These are phyloP conservation scores for Mycena olivaceomarginata DNA, from an alignment of 768 basidiomycete species.

Conservation along the genomic window DNA sequence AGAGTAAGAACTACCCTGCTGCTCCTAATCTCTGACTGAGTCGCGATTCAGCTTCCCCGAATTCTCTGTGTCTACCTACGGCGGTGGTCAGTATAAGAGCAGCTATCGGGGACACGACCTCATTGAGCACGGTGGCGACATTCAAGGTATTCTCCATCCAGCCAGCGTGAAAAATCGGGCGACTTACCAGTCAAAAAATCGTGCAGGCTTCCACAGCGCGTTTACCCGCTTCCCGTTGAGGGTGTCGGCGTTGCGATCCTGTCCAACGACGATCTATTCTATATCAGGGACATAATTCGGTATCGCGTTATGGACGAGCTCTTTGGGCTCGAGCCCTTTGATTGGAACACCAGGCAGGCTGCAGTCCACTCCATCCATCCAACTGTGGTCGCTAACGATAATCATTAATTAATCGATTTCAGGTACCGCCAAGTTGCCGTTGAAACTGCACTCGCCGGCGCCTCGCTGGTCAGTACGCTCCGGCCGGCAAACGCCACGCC, in stretches of 20 bases:
- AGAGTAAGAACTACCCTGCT: constrained; percentile 7
- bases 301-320: constrained; percentile 42
- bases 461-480: constrained; percentile 30
- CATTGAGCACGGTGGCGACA: constrained; percentile 45
- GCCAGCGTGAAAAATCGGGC: too few relatives aligned
- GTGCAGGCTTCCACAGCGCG: constrained; percentile 32
- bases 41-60: constrained; percentile 41
- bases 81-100: constrained; percentile 49
- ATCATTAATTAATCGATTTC: neutral
- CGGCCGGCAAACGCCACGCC: constrained; percentile 33
- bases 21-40: neutral
- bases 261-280: constrained; percentile 35
- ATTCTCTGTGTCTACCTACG: constrained; percentile 50
- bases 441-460: constrained; percentile 18
- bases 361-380: too few relatives aligned
- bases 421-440: constrained; percentile 32
- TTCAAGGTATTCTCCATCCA: constrained; percentile 38
- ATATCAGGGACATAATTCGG: constrained; percentile 26
- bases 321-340: constrained; percentile 40
- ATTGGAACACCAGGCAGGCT: constrained; percentile 39
- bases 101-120: constrained; percentile 52
- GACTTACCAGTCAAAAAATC: neutral
- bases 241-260: constrained; percentile 34
- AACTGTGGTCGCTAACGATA: too few relatives aligned
- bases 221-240: constrained; percentile 37